These are phyloP conservation scores for Trichophyton benhamiae DNA, from an alignment of 2,329 filamentous ascomycete species.

Conservation along the genomic window DNA sequence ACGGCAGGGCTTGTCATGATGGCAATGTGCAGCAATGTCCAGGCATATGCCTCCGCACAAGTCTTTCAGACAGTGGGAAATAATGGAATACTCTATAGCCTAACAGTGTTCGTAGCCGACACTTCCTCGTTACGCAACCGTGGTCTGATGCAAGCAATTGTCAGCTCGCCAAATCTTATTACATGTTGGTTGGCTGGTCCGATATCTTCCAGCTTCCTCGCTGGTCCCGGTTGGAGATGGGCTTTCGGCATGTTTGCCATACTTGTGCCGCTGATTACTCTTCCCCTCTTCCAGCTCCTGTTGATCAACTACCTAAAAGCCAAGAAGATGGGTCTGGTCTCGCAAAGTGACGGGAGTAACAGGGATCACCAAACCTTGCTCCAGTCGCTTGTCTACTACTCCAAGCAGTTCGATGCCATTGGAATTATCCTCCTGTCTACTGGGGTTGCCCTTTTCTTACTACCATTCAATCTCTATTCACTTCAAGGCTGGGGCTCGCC, in stretches of 20 bases:
- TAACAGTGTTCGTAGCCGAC: slow-evolving; percentile 50
- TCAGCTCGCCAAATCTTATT: slow-evolving; percentile 38
- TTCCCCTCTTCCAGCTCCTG: slow-evolving; percentile 45
- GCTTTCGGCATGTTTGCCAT: slow-evolving; percentile 52
- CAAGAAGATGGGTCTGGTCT: slow-evolving; percentile 22
- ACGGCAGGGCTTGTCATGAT: slow-evolving; percentile 46
- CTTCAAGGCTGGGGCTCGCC: slow-evolving; percentile 16
- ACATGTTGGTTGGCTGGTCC: slow-evolving; percentile 32
- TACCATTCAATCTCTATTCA: slow-evolving; percentile 19
- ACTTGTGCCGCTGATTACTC: slow-evolving; percentile 42
- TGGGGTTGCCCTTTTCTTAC: slow-evolving; percentile 20
- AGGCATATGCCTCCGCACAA: slow-evolving; percentile 40
- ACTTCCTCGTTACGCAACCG: slow-evolving; percentile 47
- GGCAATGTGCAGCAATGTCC: slow-evolving; percentile 47
- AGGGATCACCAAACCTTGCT: slow-evolving; percentile 7
- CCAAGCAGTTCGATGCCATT: slow-evolving; percentile 18
- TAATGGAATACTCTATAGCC: slow-evolving; percentile 42
- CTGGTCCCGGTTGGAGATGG: slow-evolving; percentile 47
- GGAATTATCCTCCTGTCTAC: slow-evolving; percentile 22
- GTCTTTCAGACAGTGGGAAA: slow-evolving; percentile 45
- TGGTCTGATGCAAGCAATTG: slow-evolving; percentile 46
- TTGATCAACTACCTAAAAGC: slow-evolving; percentile 45
- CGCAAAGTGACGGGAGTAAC: slow-evolving; percentile 3
- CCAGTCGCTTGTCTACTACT: slow-evolving; percentile 14
- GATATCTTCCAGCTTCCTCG: slow-evolving; percentile 42